Evolutionary conservation across 1,284 basidiomycete species (phyloP).

Genomic region (Fistulinella cinereoalba): DNA sequence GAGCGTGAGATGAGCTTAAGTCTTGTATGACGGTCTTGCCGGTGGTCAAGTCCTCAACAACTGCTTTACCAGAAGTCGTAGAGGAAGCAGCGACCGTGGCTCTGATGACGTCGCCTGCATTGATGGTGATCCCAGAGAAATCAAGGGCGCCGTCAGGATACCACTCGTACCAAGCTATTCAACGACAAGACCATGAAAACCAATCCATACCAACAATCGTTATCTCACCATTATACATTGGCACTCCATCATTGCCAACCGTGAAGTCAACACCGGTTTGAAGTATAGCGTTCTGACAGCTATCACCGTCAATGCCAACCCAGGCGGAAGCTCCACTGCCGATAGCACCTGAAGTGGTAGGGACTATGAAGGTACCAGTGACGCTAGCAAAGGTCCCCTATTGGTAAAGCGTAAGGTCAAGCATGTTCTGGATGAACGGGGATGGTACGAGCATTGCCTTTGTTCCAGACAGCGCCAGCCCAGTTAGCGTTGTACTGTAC

Average conservation of each 20-base stretch:
- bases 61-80: neutral
- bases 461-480: slow-evolving; percentile 15
- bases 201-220: neutral
- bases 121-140: neutral
- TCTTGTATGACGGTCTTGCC: slow-evolving; percentile 2
- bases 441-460: slow-evolving; percentile 8
- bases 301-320: neutral
- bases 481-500: slow-evolving; percentile 18
- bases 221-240: neutral
- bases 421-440: neutral
- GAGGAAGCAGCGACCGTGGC: neutral
- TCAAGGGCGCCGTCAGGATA: neutral
- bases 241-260: neutral
- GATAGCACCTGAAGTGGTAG: neutral
- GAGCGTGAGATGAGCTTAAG: slow-evolving; percentile 2
- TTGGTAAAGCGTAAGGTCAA: neutral
- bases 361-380: slow-evolving; percentile 13
- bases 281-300: neutral
- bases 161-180: neutral
- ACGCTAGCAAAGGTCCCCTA: slow-evolving; percentile 17
- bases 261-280: neutral
- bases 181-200: neutral
- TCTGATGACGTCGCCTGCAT: neutral
- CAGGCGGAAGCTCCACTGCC: neutral
- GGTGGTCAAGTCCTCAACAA: slow-evolving; percentile 19